phyloP scores from a whole-genome alignment of 805 yeast genomes.

The Saccharomycopsis sp. region DNA sequence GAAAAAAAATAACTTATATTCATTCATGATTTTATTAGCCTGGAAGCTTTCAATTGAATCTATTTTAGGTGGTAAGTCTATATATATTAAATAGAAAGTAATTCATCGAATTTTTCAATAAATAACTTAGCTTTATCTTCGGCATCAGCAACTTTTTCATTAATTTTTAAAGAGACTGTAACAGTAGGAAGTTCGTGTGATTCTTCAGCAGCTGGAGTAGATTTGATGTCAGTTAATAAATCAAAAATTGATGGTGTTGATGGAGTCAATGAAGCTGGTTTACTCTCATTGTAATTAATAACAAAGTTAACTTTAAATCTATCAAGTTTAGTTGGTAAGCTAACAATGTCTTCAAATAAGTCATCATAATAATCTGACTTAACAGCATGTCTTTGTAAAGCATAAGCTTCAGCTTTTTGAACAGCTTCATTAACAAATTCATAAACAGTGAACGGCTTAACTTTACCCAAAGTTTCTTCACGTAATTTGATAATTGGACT shows the following conservation, averaged over 20 bases:
- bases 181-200: constrained; percentile 24
- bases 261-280: constrained; percentile 16
- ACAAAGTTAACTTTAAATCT: constrained; percentile 33
- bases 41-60: too few species aligned
- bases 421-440: constrained; percentile 35
- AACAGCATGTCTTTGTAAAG: constrained; percentile 29
- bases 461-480: constrained; percentile 21
- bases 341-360: constrained; percentile 46
- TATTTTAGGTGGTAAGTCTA: too few species aligned
- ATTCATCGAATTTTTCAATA: constrained; percentile 23
- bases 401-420: constrained; percentile 33
- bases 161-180: constrained; percentile 27
- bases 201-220: constrained; percentile 20
- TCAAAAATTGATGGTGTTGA: constrained; percentile 22
- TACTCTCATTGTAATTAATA: constrained; percentile 21
- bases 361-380: constrained; percentile 46
- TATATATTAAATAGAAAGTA: constrained; percentile 18
- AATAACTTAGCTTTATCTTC: constrained; percentile 34
- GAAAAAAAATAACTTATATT: too few species aligned
- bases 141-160: constrained; percentile 34
- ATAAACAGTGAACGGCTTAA: constrained; percentile 24
- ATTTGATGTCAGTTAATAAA: constrained; percentile 19
- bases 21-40: too few species aligned
- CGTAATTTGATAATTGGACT: constrained; percentile 23
- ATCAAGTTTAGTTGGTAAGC: constrained; percentile 32